Evolutionary conservation across 169 alveolate species (phyloP).

Genomic region (Plasmodium berghei): DNA sequence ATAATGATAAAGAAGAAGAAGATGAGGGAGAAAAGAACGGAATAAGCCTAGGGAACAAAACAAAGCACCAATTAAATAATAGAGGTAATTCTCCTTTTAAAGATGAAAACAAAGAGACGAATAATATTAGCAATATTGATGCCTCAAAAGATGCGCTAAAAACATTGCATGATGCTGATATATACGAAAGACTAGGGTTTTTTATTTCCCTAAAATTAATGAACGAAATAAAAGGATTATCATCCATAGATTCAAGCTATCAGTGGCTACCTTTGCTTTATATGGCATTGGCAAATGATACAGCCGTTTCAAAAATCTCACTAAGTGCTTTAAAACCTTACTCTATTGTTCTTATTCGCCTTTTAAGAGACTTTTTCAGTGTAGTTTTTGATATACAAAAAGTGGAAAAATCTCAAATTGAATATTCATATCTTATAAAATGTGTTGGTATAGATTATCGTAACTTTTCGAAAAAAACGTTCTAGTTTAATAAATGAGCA

Average conservation of each 20-base stretch:
- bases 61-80: no score
- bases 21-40: no score
- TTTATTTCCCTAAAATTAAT: slow-evolving; percentile 57
- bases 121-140: neutral
- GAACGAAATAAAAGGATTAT: slow-evolving; percentile 70
- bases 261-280: slow-evolving; percentile 75
- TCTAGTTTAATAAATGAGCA: slow-evolving; percentile 8
- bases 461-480: slow-evolving; percentile 66
- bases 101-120: neutral
- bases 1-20: neutral
- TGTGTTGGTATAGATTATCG: slow-evolving; percentile 76
- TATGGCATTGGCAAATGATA: slow-evolving; percentile 65
- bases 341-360: slow-evolving; percentile 59
- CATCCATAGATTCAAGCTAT: slow-evolving; percentile 68
- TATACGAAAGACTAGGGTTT: slow-evolving; percentile 74
- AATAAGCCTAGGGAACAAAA: no score
- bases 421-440: slow-evolving; percentile 59
- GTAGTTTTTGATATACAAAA: slow-evolving; percentile 71
- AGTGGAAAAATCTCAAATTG: slow-evolving; percentile 61
- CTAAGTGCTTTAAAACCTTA: slow-evolving; percentile 51
- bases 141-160: neutral
- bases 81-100: no score
- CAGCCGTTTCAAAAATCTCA: slow-evolving; percentile 64
- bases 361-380: slow-evolving; percentile 64
- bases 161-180: slow-evolving; percentile 42